Evolutionary conservation across 1,284 basidiomycete species (phyloP).

Genomic region (Hymenochaete sp.): DNA sequence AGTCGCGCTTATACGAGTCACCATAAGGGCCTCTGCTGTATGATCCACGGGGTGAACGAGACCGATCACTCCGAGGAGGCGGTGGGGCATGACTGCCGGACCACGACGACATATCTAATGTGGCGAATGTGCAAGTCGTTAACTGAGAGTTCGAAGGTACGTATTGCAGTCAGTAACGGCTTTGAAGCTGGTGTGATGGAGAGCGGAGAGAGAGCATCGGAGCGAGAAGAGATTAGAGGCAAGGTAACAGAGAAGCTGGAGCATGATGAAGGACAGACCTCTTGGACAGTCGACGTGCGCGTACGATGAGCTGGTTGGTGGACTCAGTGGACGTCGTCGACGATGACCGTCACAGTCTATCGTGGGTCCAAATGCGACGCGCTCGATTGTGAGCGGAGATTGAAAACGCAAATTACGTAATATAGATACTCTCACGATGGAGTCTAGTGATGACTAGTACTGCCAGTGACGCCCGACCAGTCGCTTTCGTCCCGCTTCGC

Average conservation of each 20-base stretch:
- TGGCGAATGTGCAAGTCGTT: slow-evolving; percentile 1
- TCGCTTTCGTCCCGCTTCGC: no score
- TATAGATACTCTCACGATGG: no score
- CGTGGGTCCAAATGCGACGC: no score
- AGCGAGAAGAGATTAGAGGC: slow-evolving; percentile 60
- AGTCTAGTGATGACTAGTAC: no score
- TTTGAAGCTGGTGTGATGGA: slow-evolving; percentile 44
- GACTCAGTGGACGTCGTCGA: no score
- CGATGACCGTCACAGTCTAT: no score
- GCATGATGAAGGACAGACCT: slow-evolving; percentile 86
- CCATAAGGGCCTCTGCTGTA: slow-evolving; percentile 49
- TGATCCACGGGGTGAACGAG: slow-evolving; percentile 59
- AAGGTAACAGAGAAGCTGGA: slow-evolving; percentile 53
- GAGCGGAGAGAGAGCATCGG: slow-evolving; percentile 53
- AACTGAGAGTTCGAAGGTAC: slow-evolving; percentile 32
- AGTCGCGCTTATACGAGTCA: slow-evolving; percentile 54
- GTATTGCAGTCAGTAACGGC: not conserved
- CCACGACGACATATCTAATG: slow-evolving; percentile 44
- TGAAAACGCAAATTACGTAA: no score
- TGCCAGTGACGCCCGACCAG: no score
- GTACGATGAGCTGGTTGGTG: no score
- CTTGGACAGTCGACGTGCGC: slow-evolving; percentile 51
- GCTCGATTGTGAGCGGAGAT: no score
- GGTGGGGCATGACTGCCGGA: slow-evolving; percentile 52
- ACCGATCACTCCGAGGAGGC: slow-evolving; percentile 64